Evolutionary conservation across 2,329 filamentous ascomycete genomes (phyloP), one percentile per base, ranked within the genome.

Genomic region (Elsinoe batatas): DNA sequence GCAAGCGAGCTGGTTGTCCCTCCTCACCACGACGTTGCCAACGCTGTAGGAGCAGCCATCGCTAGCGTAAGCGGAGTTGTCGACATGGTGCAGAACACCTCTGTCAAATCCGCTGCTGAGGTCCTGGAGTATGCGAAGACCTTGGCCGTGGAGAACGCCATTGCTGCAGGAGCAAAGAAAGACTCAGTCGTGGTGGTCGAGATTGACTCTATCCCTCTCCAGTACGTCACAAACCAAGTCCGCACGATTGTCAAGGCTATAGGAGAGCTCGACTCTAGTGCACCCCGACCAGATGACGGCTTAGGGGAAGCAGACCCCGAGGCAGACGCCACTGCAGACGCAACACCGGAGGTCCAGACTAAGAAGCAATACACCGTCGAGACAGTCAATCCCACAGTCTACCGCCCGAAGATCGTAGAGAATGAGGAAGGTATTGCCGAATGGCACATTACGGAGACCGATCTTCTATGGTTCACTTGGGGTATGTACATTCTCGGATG

Each of bases 401-500:
- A 82, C 62, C 71, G 65, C 3, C 81, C 81, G 4, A 61, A 54
- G 5, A 53, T 67, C 15, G 59, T 59, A 1, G 71, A 71, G 0
- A 74, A 79, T 1, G 68, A 67, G 36, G 69, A 74, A n/a, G 73
- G 79, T 8, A 64, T 75, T 3, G 47, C 59, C n/a, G 65, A 67
- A 13, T 84, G 81, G 81, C 75, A 75, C 56, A 65, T 84, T 37
- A 78, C 72, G 10, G 79, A 83, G 61, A 78, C 76, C 0, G 81
- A 84, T 62, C 68, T 83, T 3, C 65, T 70, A 30, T 83, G 77
- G 70, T 77, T 84, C 33, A 68, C 77, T 0, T 77, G 72, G 6
- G 81, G 81, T 1, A 81, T 79, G 62, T 82, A 82, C 59, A 78
- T 84, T 53, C 72, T 84, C 0, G 81, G 79, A 1, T 81, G 79